These are phyloP conservation scores for Cyclocybe cylindracea DNA, from an alignment of 768 basidiomycete species.

Conservation along the genomic window DNA sequence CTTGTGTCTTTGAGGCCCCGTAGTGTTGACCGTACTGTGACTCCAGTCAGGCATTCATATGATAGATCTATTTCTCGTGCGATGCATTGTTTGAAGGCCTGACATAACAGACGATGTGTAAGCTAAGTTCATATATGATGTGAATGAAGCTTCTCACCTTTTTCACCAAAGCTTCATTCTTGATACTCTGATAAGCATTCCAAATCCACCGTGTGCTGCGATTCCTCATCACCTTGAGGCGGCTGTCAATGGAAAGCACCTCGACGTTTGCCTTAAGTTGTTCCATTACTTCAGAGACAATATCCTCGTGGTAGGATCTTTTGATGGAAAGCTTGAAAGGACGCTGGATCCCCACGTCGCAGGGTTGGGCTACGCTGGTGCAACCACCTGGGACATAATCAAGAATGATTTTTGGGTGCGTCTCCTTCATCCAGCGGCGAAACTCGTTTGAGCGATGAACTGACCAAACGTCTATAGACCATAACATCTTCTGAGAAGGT, in stretches of 20 bases:
- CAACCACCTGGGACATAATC: constrained; percentile 31
- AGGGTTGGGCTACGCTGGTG: constrained; percentile 29
- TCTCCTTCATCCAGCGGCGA: constrained; percentile 29
- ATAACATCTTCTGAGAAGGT: constrained; percentile 21
- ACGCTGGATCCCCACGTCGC: constrained; percentile 34
- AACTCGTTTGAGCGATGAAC: constrained; percentile 38
- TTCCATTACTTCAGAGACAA: constrained; percentile 24
- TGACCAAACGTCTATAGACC: constrained; percentile 34
- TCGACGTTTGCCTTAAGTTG: constrained; percentile 1
- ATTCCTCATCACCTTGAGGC: constrained; percentile 21
- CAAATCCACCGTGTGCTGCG: constrained; percentile 27
- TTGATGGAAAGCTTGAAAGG: constrained; percentile 21
- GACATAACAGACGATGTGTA: neutral
- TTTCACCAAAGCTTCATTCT: constrained; percentile 23
- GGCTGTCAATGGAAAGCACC: constrained; percentile 23
- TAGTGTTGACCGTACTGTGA: neutral
- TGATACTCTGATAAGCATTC: constrained; percentile 22
- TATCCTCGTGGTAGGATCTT: constrained; percentile 18
- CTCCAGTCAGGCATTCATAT: neutral
- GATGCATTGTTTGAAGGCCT: constrained; percentile 4
- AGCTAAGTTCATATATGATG: no score
- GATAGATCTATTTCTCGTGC: constrained; percentile 1
- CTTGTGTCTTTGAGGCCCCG: neutral
- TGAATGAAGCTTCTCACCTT: constrained; percentile 24
- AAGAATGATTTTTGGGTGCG: constrained; percentile 30